Conservation (phyloP, 805 yeast genomes). For the Hagleromyces aurorensis region DNA sequence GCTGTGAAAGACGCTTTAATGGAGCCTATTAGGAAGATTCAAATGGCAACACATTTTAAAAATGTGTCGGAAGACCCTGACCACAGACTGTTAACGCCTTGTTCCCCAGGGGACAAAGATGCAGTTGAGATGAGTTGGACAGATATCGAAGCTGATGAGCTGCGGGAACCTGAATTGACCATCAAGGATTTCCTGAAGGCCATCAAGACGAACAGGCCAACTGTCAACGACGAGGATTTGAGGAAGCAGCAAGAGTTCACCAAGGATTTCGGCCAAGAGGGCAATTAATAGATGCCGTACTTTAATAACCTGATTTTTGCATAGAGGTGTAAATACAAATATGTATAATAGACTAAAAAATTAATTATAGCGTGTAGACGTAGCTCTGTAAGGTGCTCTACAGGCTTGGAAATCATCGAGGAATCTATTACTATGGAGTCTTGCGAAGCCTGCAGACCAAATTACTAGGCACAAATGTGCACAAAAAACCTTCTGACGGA, state of each 20-base stretch:
- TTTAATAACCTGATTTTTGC: too few relatives aligned
- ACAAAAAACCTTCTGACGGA: background rate
- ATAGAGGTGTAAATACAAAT: too few relatives aligned
- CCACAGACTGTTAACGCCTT: conserved; percentile 60
- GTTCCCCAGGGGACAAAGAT: conserved; percentile 91
- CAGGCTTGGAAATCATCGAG: too few relatives aligned
- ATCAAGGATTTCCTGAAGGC: conserved; percentile 92
- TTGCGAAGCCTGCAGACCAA: too few relatives aligned
- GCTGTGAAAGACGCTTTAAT: conserved; percentile 94
- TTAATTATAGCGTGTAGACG: too few relatives aligned
- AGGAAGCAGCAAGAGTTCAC: conserved; percentile 82
- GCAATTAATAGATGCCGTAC: too few relatives aligned
- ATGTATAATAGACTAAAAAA: too few relatives aligned
- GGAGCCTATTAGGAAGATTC: conserved; percentile 96
- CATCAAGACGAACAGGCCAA: conserved; percentile 84
- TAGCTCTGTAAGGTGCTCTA: too few relatives aligned
- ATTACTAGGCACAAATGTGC: too few relatives aligned
- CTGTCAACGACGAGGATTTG: conserved; percentile 82
- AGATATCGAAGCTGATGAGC: conserved; percentile 81
- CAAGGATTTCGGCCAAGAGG: conserved; percentile 94
- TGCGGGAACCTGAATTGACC: conserved; percentile 82
- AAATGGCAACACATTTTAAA: conserved; percentile 92
- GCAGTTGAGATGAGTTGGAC: conserved; percentile 92
- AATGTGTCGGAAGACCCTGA: conserved; percentile 37
- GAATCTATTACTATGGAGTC: too few relatives aligned